Percentiles rank a stretch among this genome's conserved stretches.
Conservation (phyloP, 371 early-diverging fungal species). For the Mortierella sp. region DNA sequence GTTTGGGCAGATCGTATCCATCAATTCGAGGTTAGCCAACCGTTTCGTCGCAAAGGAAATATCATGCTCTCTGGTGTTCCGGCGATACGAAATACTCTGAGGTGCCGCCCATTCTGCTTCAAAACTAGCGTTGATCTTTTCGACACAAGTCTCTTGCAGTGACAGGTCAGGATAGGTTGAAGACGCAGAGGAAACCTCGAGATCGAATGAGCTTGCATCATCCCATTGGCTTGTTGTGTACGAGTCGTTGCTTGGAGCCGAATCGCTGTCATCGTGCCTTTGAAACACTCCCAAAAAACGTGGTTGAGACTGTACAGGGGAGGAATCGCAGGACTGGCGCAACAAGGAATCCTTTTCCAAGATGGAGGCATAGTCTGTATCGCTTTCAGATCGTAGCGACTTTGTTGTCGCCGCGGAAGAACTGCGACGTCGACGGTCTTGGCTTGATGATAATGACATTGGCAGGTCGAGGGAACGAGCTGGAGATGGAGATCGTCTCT, state of each 20-base stretch:
- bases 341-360: too few relatives aligned
- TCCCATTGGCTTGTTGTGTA: too few relatives aligned
- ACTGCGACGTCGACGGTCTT: not conserved
- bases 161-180: too few relatives aligned
- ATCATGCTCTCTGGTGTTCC: constrained; percentile 7
- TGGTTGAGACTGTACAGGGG: too few relatives aligned
- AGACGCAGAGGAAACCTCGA: too few relatives aligned
- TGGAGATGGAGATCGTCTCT: constrained; percentile 12
- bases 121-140: not conserved
- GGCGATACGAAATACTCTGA: not conserved
- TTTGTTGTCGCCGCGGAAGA: not conserved
- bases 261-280: too few relatives aligned
- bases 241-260: too few relatives aligned
- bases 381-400: too few relatives aligned
- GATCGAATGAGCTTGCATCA: too few relatives aligned
- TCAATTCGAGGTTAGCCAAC: constrained; percentile 32
- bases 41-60: constrained; percentile 33
- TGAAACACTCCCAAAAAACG: too few relatives aligned
- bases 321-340: too few relatives aligned
- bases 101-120: not conserved
- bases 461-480: not conserved
- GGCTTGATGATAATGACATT: not conserved
- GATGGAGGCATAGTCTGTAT: too few relatives aligned
- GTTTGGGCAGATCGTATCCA: constrained; percentile 32
- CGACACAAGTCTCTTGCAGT: not conserved